Percentiles rank a stretch among this genome's conserved stretches.
These are phyloP conservation scores for Macadamia integrifolia DNA, from an alignment of 164 flowering plant species.

Conservation along the genomic window DNA sequence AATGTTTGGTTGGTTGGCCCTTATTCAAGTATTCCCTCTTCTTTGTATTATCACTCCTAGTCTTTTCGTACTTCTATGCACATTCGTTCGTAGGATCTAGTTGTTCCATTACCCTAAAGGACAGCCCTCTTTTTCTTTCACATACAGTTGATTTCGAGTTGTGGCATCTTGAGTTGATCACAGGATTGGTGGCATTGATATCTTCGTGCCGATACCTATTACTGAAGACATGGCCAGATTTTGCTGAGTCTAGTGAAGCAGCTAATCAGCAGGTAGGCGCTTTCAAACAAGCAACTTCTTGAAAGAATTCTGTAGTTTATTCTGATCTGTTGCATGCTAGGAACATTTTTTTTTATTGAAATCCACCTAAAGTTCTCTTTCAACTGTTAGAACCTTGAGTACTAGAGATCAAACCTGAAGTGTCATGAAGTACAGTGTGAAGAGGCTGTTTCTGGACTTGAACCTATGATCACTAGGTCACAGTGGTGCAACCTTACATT, in stretches of 20 bases:
- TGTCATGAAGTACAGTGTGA: too few species aligned
- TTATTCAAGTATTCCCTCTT: too few species aligned
- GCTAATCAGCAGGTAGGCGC: conserved; percentile 71
- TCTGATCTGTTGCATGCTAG: too few species aligned
- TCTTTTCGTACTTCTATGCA: background rate
- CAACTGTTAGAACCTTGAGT: too few species aligned
- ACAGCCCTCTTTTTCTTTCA: conserved; percentile 1
- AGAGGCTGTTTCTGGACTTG: too few species aligned
- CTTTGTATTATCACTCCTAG: too few species aligned
- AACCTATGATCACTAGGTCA: too few species aligned
- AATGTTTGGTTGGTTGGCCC: too few species aligned
- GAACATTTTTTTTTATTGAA: too few species aligned
- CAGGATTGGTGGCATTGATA: conserved; percentile 55
- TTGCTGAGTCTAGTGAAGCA: conserved; percentile 83
- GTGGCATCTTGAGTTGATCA: conserved; percentile 79
- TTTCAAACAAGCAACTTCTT: background rate
- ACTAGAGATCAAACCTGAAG: too few species aligned
- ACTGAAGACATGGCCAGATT: conserved; percentile 78
- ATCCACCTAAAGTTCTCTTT: too few species aligned
- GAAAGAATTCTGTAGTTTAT: background rate
- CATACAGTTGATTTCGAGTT: conserved; percentile 61
- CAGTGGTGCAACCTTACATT: too few species aligned
- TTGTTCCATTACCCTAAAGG: background rate
- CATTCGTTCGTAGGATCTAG: background rate
- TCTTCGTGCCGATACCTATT: conserved; percentile 67